Evolutionary conservation across 2,329 filamentous ascomycete genomes (phyloP), one percentile per base, ranked within the genome.

Genomic region (Pleoardoris graminearum): DNA sequence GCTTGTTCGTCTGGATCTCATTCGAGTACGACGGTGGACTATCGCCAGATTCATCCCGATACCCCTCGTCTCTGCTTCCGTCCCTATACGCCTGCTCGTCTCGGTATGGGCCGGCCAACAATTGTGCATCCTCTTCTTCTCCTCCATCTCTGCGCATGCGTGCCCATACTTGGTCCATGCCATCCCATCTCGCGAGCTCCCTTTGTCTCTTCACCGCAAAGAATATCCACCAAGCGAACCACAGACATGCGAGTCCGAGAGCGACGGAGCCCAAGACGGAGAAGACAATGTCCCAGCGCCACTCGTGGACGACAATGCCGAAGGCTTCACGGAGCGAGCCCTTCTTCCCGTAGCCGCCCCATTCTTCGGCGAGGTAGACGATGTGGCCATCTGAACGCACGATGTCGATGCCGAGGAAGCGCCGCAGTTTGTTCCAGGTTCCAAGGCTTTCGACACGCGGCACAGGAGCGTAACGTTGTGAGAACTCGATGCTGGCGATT

Each of bases 101-200:
- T n/a, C 58, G 53, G 37, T 70, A 70, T 35, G 48, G 57, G 1
- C 52, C 59, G 27, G 55, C 43, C n/a, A 68, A 49, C 22, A 68
- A 41, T 16, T 54, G 53, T 16, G 60, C 65, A 14, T 64, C 67
- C 29, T 68, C 68, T 23, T 68, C 65, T 7, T 50, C 56, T 7
- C 27, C 17, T 8, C 55, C 42, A 10, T 65, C 63, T 11, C 59
- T 49, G 16, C 67, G 60, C 35, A 70, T 53, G 7, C 65, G 66
- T 30, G 60, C 63, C 62, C 69, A 71, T 0, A 71, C 68, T 33
- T 60, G 58, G 11, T 71, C 69, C 53, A 71, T 72, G 22, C 68
- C 68, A 21, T 68, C 60, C 68, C 68, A 71, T 19, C 60, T 57
- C 42, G 66, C 66, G 4, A 72, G 60, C 35, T 66, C 61, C 23